Percentiles rank a stretch among this genome's conserved stretches.
These are phyloP conservation scores for Tolypocladium ovalisporum DNA, from an alignment of 2,329 filamentous ascomycete genomes.

Conservation along the genomic window DNA sequence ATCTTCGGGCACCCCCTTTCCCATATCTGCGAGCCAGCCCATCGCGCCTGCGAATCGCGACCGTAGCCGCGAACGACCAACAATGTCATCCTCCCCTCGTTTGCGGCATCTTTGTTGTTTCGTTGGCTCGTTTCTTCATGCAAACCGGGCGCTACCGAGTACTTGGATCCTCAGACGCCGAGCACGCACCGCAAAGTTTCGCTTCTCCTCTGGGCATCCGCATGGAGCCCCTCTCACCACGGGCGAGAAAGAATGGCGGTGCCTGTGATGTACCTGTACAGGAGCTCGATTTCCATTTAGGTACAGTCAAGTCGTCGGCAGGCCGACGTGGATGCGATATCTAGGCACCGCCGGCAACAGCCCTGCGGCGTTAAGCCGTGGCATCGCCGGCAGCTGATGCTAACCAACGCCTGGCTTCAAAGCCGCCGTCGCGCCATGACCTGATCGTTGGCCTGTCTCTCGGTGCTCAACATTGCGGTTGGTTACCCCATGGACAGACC, in stretches of 20 bases:
- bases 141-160: slow-evolving; percentile 19
- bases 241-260: neutral
- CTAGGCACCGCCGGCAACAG: neutral
- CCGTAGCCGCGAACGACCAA: neutral
- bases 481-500: neutral
- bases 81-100: neutral
- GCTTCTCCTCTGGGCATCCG: neutral
- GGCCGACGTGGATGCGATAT: neutral
- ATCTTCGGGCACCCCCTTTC: neutral
- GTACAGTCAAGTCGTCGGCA: neutral
- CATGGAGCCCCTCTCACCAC: neutral
- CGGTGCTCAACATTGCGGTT: neutral
- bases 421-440: neutral
- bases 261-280: neutral
- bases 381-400: neutral
- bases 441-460: neutral
- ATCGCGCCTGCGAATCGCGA: neutral
- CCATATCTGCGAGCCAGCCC: neutral
- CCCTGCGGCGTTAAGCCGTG: neutral
- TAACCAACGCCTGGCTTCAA: neutral
- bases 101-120: neutral
- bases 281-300: neutral
- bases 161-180: slow-evolving; percentile 10
- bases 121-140: slow-evolving; percentile 8
- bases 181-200: neutral